Evolutionary conservation across 805 yeast species (phyloP), one percentile per base, ranked within the genome.

Genomic region (Barnettozyma sp.): DNA sequence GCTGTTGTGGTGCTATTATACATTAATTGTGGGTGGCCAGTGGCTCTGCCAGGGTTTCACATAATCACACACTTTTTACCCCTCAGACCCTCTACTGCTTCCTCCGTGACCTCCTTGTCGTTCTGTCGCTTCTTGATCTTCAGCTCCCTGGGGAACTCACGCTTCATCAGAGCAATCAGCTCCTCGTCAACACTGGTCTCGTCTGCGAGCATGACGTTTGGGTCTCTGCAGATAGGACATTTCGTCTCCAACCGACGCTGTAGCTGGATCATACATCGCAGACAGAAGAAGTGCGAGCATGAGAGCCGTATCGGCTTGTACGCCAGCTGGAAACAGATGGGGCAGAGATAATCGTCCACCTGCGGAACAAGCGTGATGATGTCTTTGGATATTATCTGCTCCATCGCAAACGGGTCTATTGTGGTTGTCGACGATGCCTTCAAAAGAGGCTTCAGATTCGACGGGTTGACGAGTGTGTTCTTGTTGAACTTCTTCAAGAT

Each of bases 401-500:
- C 57, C 16, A 53, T 49, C 2, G 30, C 22, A 15, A 32, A 27
- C 4, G 40, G 36, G 13, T 36, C 26, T 5, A 36, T 36, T 5
- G 20, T 32, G 7, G 13, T 15, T 0, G 50, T 17, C 0, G 36
- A n/a, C n/a, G n/a, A 34, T 2, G 44, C 34, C 5, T 43, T 21
- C 1, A 52, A 27, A 6, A 30, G 11, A 4, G 32, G 32, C n/a
- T 25, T 15, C 7, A 35, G 16, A 13, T 20, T 38, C 5, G 70
- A 63, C 1, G 77, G 62, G 21, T 68, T 65, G 20, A 81, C 57
- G 6, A 73, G 59, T 1, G 90, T 82, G 47, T 74, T 79, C 52
- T 82, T 82, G 46, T 82, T 87, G 47, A 82, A 82, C 51, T 82
- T 82, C 52, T 82, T 81, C 50, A 81, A 62, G 41, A 82, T 82